Percentiles rank a stretch among this genome's conserved stretches.
Evolutionary conservation across 1,284 basidiomycete species (phyloP).

Genomic region (Trametes hirsuta): DNA sequence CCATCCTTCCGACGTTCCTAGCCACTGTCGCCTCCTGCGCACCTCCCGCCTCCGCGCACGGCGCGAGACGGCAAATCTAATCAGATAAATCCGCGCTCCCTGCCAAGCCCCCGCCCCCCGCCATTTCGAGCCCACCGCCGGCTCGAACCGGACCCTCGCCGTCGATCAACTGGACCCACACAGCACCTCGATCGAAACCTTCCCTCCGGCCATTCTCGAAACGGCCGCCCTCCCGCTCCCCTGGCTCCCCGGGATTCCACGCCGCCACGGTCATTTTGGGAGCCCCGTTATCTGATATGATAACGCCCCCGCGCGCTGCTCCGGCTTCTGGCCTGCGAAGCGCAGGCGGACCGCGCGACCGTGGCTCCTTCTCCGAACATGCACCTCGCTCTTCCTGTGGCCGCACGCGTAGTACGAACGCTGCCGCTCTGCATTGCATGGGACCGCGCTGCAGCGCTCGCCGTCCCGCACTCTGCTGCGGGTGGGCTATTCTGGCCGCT

Average conservation of each 20-base stretch:
- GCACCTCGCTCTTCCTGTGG: background rate
- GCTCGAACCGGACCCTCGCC: background rate
- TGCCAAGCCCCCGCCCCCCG: conserved; percentile 9
- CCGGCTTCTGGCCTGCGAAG: too few species aligned
- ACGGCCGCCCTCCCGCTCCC: background rate
- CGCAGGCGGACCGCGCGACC: background rate
- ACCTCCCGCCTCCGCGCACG: background rate
- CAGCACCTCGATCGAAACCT: background rate
- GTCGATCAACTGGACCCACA: background rate
- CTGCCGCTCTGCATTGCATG: background rate
- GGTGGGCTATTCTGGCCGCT: conserved; percentile 7
- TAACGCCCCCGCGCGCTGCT: background rate
- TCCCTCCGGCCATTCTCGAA: background rate
- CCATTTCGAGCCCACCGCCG: background rate
- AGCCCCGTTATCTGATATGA: conserved; percentile 17
- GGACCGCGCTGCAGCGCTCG: background rate
- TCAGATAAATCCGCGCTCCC: conserved; percentile 2
- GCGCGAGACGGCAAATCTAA: background rate
- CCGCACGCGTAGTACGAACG: background rate
- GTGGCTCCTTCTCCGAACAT: background rate
- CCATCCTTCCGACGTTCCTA: too few species aligned
- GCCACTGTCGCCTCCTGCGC: background rate
- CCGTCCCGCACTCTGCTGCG: background rate
- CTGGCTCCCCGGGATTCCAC: conserved; percentile 1
- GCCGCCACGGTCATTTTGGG: background rate